phyloP scores from a whole-genome alignment of 768 basidiomycete genomes.

The Naematelia aurantialba region DNA sequence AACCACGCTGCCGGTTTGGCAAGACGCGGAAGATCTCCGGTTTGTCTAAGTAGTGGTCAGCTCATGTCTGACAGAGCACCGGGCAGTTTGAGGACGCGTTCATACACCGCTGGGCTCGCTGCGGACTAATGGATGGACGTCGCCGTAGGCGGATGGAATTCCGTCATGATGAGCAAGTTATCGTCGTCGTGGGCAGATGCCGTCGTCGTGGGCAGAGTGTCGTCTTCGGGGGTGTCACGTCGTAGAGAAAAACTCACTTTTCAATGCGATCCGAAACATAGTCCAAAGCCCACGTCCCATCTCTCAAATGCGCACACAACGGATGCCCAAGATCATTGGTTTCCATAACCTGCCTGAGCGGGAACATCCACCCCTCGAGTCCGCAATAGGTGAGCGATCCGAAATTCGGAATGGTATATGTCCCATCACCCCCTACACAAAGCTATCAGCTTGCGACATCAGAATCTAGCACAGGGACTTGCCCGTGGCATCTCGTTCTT shows the following conservation, averaged over 20 bases:
- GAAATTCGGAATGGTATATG: conserved; percentile 71
- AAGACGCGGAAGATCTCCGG: conserved; percentile 64
- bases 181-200: too few relatives aligned
- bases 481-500: conserved; percentile 83
- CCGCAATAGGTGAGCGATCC: conserved; percentile 86
- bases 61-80: neutral
- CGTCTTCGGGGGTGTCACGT: too few relatives aligned
- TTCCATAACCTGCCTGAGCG: conserved; percentile 73
- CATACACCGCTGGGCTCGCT: neutral
- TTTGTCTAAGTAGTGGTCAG: conserved; percentile 46
- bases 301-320: conserved; percentile 77
- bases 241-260: conserved; percentile 59
- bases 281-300: conserved; percentile 88
- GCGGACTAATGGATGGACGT: too few relatives aligned
- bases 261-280: conserved; percentile 70
- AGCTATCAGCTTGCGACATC: conserved; percentile 1
- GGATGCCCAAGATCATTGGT: conserved; percentile 92
- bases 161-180: too few relatives aligned
- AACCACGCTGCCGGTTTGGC: conserved; percentile 75
- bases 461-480: too few relatives aligned
- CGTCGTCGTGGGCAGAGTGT: too few relatives aligned
- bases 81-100: too few relatives aligned
- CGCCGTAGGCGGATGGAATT: too few relatives aligned
- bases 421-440: conserved; percentile 62
- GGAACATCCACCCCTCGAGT: conserved; percentile 95